Evolutionary conservation across 1,284 basidiomycete species (phyloP), one percentile per base, ranked within the genome.

Genomic region (Takashimella koratensis): DNA sequence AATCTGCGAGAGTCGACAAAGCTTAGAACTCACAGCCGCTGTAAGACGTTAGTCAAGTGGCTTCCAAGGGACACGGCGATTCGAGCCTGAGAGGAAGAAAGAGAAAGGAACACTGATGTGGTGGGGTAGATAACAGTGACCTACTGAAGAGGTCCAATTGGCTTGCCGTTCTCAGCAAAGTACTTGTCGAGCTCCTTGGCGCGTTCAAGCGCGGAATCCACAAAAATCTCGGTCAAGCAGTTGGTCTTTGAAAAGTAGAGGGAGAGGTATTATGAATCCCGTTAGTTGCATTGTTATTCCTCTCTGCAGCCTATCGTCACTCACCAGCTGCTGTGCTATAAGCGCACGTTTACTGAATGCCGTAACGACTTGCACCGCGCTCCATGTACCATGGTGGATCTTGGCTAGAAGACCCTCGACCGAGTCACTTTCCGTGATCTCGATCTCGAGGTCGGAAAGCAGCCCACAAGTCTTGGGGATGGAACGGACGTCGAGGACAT

Each of bases 381-480:
- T 62, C 41, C 59, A 40, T 41, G 56, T 47, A 2, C 58, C 53
- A 10, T 43, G 43, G 16, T 47, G 10, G 48, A 69, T 54, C 50
- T 51, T 41, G 23, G 52, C 49, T 5, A 66, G 56, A 22, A 69
- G 49, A 16, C 25, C 52, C 0, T 57, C 48, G 13, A 70, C 61
- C 47, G 70, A 20, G 76, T 58, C n/a, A 39, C 27, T 75, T 47
- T 79, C 78, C 4, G 87, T 87, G 22, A 90, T 86, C 53, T 81
- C 81, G 5, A 87, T 65, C 64, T 90, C 88, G 41, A 72, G 76
- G 2, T 68, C 47, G 1, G 80, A 79, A 36, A 90, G 76, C 4
- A 88, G 61, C 2, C 85, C 84, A 62, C 82, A 84, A 5, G 77
- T 73, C 49, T 76, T 76, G 0, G 86, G 85, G 44, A 86, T 73